Evolutionary conservation across 2,329 filamentous ascomycete species (phyloP).

Genomic region (Aspergillus sergii): DNA sequence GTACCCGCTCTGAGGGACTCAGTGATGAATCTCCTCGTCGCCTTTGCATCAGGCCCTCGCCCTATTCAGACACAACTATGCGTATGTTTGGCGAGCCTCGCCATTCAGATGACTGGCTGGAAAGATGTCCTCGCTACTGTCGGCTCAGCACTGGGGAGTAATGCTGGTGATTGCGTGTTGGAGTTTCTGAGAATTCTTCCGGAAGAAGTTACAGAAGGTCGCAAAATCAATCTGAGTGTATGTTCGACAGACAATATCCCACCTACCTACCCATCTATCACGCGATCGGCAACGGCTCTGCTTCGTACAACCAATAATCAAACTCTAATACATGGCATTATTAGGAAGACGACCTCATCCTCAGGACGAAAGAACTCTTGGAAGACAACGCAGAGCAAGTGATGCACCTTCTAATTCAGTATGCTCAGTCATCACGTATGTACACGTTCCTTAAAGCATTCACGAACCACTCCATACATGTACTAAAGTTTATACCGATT

Average conservation of each 20-base stretch:
- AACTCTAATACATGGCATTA: slow-evolving; percentile 53
- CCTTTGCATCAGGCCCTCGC: slow-evolving; percentile 80
- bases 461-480: not conserved
- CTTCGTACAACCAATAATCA: slow-evolving; percentile 19
- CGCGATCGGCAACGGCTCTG: slow-evolving; percentile 33
- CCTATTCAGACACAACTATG: slow-evolving; percentile 87
- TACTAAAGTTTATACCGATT: slow-evolving; percentile 1
- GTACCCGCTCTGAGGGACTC: slow-evolving; percentile 79
- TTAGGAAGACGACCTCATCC: slow-evolving; percentile 91
- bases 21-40: slow-evolving; percentile 76
- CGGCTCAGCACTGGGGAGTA: slow-evolving; percentile 70
- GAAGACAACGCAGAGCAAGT: slow-evolving; percentile 89
- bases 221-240: slow-evolving; percentile 99
- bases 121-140: slow-evolving; percentile 87
- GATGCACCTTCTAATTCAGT: slow-evolving; percentile 82
- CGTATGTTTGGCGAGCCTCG: slow-evolving; percentile 90
- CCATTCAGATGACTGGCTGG: slow-evolving; percentile 95
- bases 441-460: slow-evolving; percentile 8
- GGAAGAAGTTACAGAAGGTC: slow-evolving; percentile 98
- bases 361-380: slow-evolving; percentile 84
- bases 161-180: slow-evolving; percentile 81
- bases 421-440: slow-evolving; percentile 85
- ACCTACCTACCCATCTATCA: slow-evolving; percentile 46
- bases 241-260: slow-evolving; percentile 60
- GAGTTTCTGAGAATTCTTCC: slow-evolving; percentile 96